A percentile compares a stretch with the other conserved stretches of the same genome.
These are phyloP conservation scores for Aureobasidium subglaciale DNA, from an alignment of 2,329 filamentous ascomycete genomes.

Conservation along the genomic window DNA sequence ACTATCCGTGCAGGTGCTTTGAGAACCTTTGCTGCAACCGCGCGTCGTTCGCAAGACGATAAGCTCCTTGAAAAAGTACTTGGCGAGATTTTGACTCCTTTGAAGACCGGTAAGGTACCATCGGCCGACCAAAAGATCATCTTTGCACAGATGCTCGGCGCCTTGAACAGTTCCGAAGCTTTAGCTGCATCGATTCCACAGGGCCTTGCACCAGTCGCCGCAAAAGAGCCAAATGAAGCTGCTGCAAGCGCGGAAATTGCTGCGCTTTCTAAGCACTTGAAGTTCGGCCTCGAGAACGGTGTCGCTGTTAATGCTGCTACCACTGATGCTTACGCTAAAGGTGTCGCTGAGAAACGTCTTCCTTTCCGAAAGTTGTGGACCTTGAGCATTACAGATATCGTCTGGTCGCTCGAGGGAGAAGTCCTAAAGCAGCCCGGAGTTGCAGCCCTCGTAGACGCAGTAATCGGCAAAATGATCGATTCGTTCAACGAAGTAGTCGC, in stretches of 20 bases:
- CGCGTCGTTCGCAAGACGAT: slow-evolving; percentile 53
- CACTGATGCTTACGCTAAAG: slow-evolving; percentile 69
- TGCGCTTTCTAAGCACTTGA: slow-evolving; percentile 60
- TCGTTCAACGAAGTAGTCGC: slow-evolving; percentile 69
- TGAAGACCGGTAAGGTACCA: slow-evolving; percentile 78
- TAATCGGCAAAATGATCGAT: slow-evolving; percentile 53
- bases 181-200: slow-evolving; percentile 61
- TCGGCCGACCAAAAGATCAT: slow-evolving; percentile 77
- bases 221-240: slow-evolving; percentile 83
- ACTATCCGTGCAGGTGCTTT: slow-evolving; percentile 69
- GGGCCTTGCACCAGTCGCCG: slow-evolving; percentile 59
- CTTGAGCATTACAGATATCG: slow-evolving; percentile 61
- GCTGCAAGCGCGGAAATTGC: slow-evolving; percentile 70
- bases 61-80: slow-evolving; percentile 58
- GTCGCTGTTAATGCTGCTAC: slow-evolving; percentile 58
- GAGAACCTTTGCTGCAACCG: slow-evolving; percentile 64
- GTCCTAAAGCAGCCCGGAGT: slow-evolving; percentile 43
- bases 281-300: slow-evolving; percentile 54
- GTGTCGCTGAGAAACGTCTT: slow-evolving; percentile 76
- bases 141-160: slow-evolving; percentile 72
- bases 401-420: slow-evolving; percentile 51
- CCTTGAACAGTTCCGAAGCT: slow-evolving; percentile 52
- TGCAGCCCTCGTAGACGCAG: slow-evolving; percentile 42
- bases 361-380: slow-evolving; percentile 74
- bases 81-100: slow-evolving; percentile 68